A percentile compares a stretch with the other conserved stretches of the same genome.
These are phyloP conservation scores for Blastobotrys americana DNA, from an alignment of 805 yeast species.

Conservation along the genomic window DNA sequence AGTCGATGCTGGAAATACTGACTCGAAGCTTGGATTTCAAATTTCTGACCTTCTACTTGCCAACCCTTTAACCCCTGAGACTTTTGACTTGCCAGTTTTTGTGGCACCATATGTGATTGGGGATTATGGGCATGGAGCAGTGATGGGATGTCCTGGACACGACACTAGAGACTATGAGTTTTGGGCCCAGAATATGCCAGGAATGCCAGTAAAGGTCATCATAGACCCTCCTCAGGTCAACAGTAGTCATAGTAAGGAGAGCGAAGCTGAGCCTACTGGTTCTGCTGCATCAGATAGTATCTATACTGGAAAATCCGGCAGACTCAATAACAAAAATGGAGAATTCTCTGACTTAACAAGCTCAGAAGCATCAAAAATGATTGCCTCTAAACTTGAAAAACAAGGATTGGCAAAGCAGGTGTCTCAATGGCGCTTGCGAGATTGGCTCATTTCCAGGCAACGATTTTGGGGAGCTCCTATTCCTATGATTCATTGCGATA, in stretches of 20 bases:
- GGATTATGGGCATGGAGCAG: slow-evolving; percentile 85
- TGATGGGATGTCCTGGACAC: slow-evolving; percentile 97
- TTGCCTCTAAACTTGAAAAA: slow-evolving; percentile 38
- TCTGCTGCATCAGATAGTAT: slow-evolving; percentile 18
- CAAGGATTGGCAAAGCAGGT: slow-evolving; percentile 15
- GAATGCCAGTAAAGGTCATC: slow-evolving; percentile 35
- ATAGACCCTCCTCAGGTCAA: slow-evolving; percentile 36
- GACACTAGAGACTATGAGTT: slow-evolving; percentile 78
- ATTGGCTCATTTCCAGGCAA: slow-evolving; percentile 93
- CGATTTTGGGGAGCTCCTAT: slow-evolving; percentile 99
- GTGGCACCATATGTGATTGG: slow-evolving; percentile 87
- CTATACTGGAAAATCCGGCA: slow-evolving; percentile 39
- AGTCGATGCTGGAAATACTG: slow-evolving; percentile 25
- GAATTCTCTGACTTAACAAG: slow-evolving; percentile 44
- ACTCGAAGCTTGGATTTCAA: slow-evolving; percentile 54
- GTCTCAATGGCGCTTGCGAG: slow-evolving; percentile 63
- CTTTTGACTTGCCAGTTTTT: slow-evolving; percentile 56
- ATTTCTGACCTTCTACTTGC: slow-evolving; percentile 37
- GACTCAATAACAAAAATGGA: slow-evolving; percentile 42
- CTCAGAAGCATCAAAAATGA: slow-evolving; percentile 43
- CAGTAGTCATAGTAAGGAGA: slow-evolving; percentile 3
- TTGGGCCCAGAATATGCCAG: slow-evolving; percentile 60
- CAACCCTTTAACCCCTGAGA: slow-evolving; percentile 50
- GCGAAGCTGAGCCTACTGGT: too few relatives aligned
- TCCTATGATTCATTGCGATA: slow-evolving; percentile 81